Evolutionary conservation across 75 land plant genomes (phyloP).

Genomic region (Pseudotsuga menziesii): DNA sequence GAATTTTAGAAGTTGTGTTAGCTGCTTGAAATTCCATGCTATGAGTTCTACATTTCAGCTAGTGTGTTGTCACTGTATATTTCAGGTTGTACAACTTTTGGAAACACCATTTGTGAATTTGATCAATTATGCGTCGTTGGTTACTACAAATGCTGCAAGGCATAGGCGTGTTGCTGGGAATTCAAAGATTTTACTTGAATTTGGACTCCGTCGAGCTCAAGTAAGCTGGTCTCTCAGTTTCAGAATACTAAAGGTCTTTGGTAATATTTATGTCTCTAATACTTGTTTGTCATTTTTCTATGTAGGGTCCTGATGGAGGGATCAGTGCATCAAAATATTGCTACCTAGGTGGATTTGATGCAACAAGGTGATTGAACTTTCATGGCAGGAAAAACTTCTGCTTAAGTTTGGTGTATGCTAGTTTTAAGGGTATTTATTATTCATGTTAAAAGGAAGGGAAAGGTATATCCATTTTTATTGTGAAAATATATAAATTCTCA

Average conservation of each 20-base stretch:
- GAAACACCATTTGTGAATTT: slow-evolving; percentile 92
- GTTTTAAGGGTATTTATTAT: neutral
- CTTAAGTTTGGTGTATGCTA: neutral
- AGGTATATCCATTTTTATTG: neutral
- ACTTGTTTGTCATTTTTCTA: neutral
- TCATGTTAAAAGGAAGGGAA: neutral
- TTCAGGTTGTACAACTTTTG: slow-evolving; percentile 77
- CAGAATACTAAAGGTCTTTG: neutral
- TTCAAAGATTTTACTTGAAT: slow-evolving; percentile 79
- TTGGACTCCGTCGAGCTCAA: slow-evolving; percentile 96
- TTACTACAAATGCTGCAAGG: slow-evolving; percentile 98
- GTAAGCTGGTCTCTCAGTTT: slow-evolving; percentile 21
- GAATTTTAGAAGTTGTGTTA: neutral
- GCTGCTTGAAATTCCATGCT: slow-evolving; percentile 5
- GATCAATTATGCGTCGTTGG: slow-evolving; percentile 91
- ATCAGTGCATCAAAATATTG: slow-evolving; percentile 94
- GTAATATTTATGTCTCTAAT: neutral
- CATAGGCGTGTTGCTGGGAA: slow-evolving; percentile 91
- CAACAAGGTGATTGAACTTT: slow-evolving; percentile 58
- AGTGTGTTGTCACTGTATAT: slow-evolving; percentile 12
- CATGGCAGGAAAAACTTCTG: neutral
- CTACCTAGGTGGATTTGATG: slow-evolving; percentile 97
- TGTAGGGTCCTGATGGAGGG: slow-evolving; percentile 97
- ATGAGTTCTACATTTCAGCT: neutral
- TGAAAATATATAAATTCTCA: neutral